These are phyloP conservation scores for Tylopilus felleus DNA, from an alignment of 768 basidiomycete genomes.

Conservation along the genomic window DNA sequence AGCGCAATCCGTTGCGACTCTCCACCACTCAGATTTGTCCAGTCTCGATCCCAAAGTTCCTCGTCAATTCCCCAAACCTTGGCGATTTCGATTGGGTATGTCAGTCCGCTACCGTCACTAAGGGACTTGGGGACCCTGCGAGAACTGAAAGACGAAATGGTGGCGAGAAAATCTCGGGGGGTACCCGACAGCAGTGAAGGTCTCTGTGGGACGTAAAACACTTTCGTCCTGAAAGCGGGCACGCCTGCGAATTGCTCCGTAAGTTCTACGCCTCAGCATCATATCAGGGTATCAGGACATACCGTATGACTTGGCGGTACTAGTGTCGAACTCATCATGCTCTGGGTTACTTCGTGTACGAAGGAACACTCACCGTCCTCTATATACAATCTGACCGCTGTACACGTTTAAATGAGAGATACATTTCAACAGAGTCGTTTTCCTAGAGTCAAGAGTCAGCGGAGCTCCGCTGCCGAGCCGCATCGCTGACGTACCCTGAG, in stretches of 20 bases:
- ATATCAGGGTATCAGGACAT: constrained; percentile 13
- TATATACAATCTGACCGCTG: constrained; percentile 58
- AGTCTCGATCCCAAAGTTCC: constrained; percentile 74
- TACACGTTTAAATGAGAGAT: constrained; percentile 77
- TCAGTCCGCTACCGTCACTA: constrained; percentile 21
- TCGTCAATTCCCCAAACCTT: constrained; percentile 62
- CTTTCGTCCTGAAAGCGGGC: constrained; percentile 70
- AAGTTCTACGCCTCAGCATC: background rate
- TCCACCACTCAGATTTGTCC: constrained; percentile 81
- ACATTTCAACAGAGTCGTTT: constrained; percentile 81
- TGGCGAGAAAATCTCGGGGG: constrained; percentile 66
- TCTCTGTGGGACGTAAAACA: constrained; percentile 86
- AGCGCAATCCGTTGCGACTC: constrained; percentile 83
- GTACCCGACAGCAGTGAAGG: constrained; percentile 83
- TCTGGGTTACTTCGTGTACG: background rate
- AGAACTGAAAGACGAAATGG: constrained; percentile 50
- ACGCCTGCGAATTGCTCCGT: constrained; percentile 48
- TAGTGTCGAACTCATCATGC: constrained; percentile 20
- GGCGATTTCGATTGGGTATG: constrained; percentile 51
- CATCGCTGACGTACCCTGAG: constrained; percentile 47
- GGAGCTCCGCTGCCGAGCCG: background rate
- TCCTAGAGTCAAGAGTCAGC: constrained; percentile 34
- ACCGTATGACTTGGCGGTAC: constrained; percentile 51
- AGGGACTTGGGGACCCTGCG: constrained; percentile 33
- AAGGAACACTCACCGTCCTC: constrained; percentile 53